Evolutionary conservation across 1,284 basidiomycete species (phyloP).

Genomic region (Inonotus hispidus): DNA sequence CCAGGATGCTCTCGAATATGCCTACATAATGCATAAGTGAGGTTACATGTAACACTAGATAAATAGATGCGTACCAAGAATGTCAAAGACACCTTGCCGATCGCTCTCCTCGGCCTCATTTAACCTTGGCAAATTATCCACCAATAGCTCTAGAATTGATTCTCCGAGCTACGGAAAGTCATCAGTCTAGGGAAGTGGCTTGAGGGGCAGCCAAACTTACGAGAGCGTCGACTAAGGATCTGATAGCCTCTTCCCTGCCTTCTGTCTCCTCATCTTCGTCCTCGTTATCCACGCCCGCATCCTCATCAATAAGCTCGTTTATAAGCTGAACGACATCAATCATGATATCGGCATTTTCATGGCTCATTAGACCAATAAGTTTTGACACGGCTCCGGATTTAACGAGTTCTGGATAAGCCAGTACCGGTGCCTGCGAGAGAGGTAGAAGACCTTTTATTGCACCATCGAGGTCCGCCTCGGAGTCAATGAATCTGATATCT

Average conservation of each 20-base stretch:
- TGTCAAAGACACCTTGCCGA: constrained; percentile 85
- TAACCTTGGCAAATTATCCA: constrained; percentile 81
- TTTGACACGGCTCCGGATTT: constrained; percentile 64
- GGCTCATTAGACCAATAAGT: constrained; percentile 81
- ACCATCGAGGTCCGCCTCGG: constrained; percentile 89
- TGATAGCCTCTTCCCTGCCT: constrained; percentile 64
- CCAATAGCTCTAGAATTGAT: constrained; percentile 83
- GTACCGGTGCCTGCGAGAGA: constrained; percentile 79
- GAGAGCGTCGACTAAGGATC: constrained; percentile 66
- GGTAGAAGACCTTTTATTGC: constrained; percentile 84
- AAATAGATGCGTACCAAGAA: constrained; percentile 52
- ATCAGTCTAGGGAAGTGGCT: not conserved
- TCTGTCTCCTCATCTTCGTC: constrained; percentile 58
- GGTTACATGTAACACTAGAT: not conserved
- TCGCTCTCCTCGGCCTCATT: constrained; percentile 86
- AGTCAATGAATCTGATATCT: constrained; percentile 88
- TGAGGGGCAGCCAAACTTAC: constrained; percentile 40
- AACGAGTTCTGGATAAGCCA: constrained; percentile 89
- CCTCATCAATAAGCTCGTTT: constrained; percentile 95
- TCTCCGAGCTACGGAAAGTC: constrained; percentile 56
- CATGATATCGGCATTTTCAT: constrained; percentile 92
- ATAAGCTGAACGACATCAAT: constrained; percentile 89
- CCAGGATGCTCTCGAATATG: constrained; percentile 89
- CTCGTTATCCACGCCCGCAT: constrained; percentile 76
- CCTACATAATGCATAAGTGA: constrained; percentile 40